Evolutionary conservation across 768 basidiomycete species (phyloP), one percentile per base, ranked within the genome.

Genomic region (Phylloporus scabripes): DNA sequence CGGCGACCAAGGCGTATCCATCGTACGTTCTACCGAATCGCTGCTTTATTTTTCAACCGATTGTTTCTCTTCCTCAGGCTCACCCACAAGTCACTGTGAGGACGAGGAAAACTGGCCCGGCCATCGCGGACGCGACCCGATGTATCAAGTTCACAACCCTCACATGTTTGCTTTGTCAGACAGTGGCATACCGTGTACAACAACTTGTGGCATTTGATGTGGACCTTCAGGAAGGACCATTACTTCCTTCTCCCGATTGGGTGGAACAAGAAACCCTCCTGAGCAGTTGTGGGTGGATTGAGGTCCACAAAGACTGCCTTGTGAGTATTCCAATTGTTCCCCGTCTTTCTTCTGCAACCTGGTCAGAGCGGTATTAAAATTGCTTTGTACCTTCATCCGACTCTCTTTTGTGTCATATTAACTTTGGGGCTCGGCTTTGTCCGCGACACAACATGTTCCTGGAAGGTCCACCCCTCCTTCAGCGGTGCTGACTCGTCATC

Each of bases 191-290:
- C 71, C 86, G 87, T 42, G 81, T 88, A 24, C 69, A 72, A 54
- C 85, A 87, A 57, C 67, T 72, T 26, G 74, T 83, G 45, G 70
- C 79, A 34, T 65, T 70, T 42, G 82, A 83, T 46, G 64, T 80
- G 7, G 82, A 84, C 51, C 72, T 73, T 12, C 76, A 76, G 42
- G 83, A 83, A 46, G 81, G 83, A 7, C 78, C 81, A 3, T 66
- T 88, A 14, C 68, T 87, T 42, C 85, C 87, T 14, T 79, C 79
- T 1, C 80, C 83, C 45, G 85, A 87, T 39, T 89, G 85, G 84
- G 81, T 80, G 6, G 87, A 90, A 68, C 75, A 78, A 43, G 85
- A 87, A 60, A 70, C 80, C 44, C 71, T 90, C 66, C 80, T 79
- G 66, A 84, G 82, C 55, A 66, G 72, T 29, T 79, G 62, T 46